Base-by-base conservation (phyloP, 176 grass and related monocot species). In the Avena insularis region DNA sequence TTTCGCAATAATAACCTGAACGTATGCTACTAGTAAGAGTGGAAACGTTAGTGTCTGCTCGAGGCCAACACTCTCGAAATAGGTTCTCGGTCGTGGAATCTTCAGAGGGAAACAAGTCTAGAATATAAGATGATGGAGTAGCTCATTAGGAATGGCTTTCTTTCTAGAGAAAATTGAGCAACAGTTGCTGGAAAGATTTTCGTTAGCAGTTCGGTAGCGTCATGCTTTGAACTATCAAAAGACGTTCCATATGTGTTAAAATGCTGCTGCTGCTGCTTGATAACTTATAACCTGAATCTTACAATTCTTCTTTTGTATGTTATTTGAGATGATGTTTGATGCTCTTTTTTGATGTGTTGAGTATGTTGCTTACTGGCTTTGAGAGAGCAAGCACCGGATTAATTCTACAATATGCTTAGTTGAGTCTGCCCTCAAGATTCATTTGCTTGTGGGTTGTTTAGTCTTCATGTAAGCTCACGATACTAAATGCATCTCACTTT, bases 381-480 rank as follows among this genome's bases (percentile, higher is more conserved):
- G 31, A 54, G 57, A 82, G 57, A 65, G 3, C 60, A 84, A 73
- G 81, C 33, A 35, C 33, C 33, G 33, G 33, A 35, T 35, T 35
- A 35, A 25, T 40, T 36, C n/a, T 21, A 38, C n/a, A 50, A 47
- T 68, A 58, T 83, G 81, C 33, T 38, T 71, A n/a, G 12, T 71
- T 57, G 29, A 16, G 31, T 23, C 38, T 71, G 68, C 71, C 6
- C 15, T 23, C 16, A 12, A 57, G 33, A 57, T 27, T 57, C 53
- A 31, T 71, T 80, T 80, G 49, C 36, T 38, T 71, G 66, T 23
- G 43, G 14, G 5, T 50, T 29, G 55, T 58, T 86, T 80, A n/a
- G 55, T 47, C 14, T 79, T 79, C 23, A 72, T 72, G 65, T 86
- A 86, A 71, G 38, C 11, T 73, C 40, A 73, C 70, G 43, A 73